phyloP scores from a whole-genome alignment of 179 eudicot genomes.

The Gypsophila paniculata region DNA sequence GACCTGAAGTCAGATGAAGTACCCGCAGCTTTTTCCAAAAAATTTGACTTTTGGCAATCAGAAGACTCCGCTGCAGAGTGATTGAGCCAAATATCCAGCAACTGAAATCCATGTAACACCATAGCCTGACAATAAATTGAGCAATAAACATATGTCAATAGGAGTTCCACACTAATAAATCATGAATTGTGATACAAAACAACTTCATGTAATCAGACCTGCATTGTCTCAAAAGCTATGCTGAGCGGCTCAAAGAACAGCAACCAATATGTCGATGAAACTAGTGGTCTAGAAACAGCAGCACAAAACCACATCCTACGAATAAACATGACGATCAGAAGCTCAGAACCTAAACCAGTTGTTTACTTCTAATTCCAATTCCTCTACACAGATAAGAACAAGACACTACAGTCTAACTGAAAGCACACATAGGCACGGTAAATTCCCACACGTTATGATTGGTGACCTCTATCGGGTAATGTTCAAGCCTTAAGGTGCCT shows the following conservation, averaged over 20 bases:
- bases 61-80: slow-evolving; percentile 56
- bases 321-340: slow-evolving; percentile 16
- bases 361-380: neutral
- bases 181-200: neutral
- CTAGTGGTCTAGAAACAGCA: slow-evolving; percentile 46
- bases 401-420: neutral
- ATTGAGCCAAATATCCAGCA: slow-evolving; percentile 78
- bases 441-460: neutral
- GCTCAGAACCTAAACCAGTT: slow-evolving; percentile 17
- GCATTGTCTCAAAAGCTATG: slow-evolving; percentile 90
- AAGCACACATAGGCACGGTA: neutral
- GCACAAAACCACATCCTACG: slow-evolving; percentile 74
- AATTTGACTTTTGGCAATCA: slow-evolving; percentile 53
- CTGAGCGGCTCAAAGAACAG: slow-evolving; percentile 95
- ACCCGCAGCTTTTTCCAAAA: slow-evolving; percentile 69
- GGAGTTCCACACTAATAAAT: neutral
- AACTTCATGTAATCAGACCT: slow-evolving; percentile 51
- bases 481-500: neutral
- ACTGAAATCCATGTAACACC: slow-evolving; percentile 91
- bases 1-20: slow-evolving; percentile 13
- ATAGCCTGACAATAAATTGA: slow-evolving; percentile 57
- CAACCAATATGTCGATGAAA: slow-evolving; percentile 61
- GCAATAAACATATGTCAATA: slow-evolving; percentile 16
- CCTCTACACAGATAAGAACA: neutral
- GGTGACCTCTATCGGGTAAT: neutral